Evolutionary conservation across 164 flowering plant genomes (phyloP), one percentile per base, ranked within the genome.

Genomic region (Tetracentron sinense): DNA sequence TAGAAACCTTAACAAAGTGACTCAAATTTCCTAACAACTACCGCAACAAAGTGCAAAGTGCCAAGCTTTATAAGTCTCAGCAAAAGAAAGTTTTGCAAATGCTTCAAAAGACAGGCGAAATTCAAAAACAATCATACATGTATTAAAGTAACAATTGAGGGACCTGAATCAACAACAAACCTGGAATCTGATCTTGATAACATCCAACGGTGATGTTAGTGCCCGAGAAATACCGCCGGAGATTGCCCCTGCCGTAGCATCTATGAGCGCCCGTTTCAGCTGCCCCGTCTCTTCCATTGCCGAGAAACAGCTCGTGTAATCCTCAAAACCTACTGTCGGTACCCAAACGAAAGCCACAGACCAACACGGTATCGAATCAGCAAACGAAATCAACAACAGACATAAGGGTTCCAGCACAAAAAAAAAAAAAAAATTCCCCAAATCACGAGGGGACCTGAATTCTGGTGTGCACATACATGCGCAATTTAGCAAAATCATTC

Each of bases 161-260:
- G 15, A 38, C 8, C 14, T 1, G 8, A 38, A 38, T 38, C 8
- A 38, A 38, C 11, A 23, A 26, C 65, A 7, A 1, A 91, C 98
- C 97, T 93, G 98, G 57, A 93, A 90, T 67, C 98, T 76, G 44
- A 93, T 93, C 76, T 93, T 90, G 27, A 93, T 93, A 27, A 93
- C 98, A 74, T 93, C 97, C 15, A 93, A 81, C 1, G 98, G 96
- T 6, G 98, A 93, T 0, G 98, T 93, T 6, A 90, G 81, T 0
- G 96, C 85, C 55, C 98, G 82, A 0, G 98, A 90, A 48, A 93
- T 75, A 7, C 81, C 94, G 25, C 98, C 98, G 12, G 97, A 72
- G 26, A 90, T 73, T 6, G 96, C 93, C 21, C 98, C 98, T 0
- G 97, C 94, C 0, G 81, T 7, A 0, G 86, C 70, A 60, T 93